phyloP scores from a whole-genome alignment of 345 rosid genomes.

The Salix brachista region DNA sequence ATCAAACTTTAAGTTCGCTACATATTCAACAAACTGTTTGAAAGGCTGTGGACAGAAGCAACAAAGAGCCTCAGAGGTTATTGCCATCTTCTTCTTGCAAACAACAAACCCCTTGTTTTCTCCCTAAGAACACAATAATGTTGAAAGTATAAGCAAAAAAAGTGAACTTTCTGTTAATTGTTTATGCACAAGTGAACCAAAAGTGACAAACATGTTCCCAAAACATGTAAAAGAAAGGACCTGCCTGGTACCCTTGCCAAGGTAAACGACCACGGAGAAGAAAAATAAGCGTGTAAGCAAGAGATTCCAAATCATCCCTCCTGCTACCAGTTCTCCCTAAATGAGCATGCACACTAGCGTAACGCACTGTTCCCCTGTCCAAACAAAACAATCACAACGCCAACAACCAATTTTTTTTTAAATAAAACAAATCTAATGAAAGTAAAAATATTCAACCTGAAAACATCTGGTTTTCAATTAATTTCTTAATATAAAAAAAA shows the following conservation, averaged over 20 bases:
- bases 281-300: slow-evolving; percentile 91
- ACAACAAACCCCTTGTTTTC: slow-evolving; percentile 95
- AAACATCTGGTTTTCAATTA: neutral
- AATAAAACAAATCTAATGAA: neutral
- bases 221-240: slow-evolving; percentile 4
- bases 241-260: slow-evolving; percentile 93
- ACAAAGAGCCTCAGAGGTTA: slow-evolving; percentile 82
- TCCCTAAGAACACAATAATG: slow-evolving; percentile 47
- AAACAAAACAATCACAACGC: neutral
- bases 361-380: slow-evolving; percentile 85
- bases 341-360: slow-evolving; percentile 96
- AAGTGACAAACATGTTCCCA: neutral
- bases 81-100: slow-evolving; percentile 91
- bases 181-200: neutral
- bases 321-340: slow-evolving; percentile 90
- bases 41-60: slow-evolving; percentile 88
- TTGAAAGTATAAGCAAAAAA: neutral
- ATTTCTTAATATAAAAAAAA: neutral
- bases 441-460: neutral
- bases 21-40: slow-evolving; percentile 81
- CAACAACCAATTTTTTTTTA: neutral
- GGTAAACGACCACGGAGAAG: slow-evolving; percentile 90
- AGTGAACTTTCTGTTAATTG: neutral
- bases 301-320: slow-evolving; percentile 92
- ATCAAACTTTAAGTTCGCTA: slow-evolving; percentile 83